phyloP scores from a whole-genome alignment of 495 filamentous ascomycete genomes.

The Penicillium longicatenatum region DNA sequence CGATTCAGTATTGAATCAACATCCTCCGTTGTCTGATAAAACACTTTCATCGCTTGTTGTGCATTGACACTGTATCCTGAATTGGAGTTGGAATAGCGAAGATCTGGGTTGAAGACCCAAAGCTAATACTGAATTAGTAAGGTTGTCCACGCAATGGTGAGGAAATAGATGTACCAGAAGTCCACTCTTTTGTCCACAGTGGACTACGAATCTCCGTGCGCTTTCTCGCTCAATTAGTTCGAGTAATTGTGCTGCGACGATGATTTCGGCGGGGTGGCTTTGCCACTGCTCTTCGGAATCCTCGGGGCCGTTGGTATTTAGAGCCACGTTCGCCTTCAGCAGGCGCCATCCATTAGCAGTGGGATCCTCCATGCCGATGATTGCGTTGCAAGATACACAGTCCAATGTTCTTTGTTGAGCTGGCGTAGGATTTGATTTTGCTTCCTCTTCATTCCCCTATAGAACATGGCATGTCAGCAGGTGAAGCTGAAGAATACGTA shows the following conservation, averaged over 20 bases:
- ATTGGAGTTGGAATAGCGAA: constrained; percentile 61
- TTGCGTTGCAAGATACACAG: constrained; percentile 43
- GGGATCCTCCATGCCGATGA: constrained; percentile 48
- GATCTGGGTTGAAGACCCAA: constrained; percentile 73
- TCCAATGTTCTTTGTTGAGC: constrained; percentile 27
- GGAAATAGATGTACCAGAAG: constrained; percentile 38
- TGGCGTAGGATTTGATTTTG: neutral
- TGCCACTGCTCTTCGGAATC: constrained; percentile 23
- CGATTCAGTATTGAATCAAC: constrained; percentile 57
- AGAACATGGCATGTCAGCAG: constrained; percentile 21
- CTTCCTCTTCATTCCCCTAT: constrained; percentile 26
- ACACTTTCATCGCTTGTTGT: constrained; percentile 65
- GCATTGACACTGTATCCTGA: constrained; percentile 30
- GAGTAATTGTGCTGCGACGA: constrained; percentile 53
- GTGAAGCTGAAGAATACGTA: constrained; percentile 2
- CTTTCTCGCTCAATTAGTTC: constrained; percentile 52
- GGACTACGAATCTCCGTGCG: constrained; percentile 49
- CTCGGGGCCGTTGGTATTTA: constrained; percentile 19
- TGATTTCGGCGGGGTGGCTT: constrained; percentile 50
- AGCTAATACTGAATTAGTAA: constrained; percentile 36
- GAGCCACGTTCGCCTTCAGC: constrained; percentile 52
- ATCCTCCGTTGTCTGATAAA: constrained; percentile 55
- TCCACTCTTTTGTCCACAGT: constrained; percentile 39
- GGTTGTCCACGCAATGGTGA: constrained; percentile 39
- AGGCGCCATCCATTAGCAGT: constrained; percentile 46